A percentile compares a stretch with the other conserved stretches of the same genome.
Evolutionary conservation across 2,329 filamentous ascomycete genomes (phyloP).

Genomic region (Penicillium sclerotiorum): DNA sequence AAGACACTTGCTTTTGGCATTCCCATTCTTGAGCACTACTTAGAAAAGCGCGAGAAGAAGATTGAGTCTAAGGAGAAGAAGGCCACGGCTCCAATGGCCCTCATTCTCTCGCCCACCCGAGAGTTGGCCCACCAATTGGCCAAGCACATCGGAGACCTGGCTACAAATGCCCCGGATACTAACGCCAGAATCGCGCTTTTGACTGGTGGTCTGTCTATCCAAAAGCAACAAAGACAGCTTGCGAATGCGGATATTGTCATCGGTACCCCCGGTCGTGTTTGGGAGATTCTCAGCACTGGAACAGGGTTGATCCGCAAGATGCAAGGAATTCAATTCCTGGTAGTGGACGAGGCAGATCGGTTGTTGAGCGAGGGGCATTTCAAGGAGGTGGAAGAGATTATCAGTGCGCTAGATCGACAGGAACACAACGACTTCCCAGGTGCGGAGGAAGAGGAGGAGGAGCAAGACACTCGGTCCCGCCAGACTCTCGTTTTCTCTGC

Average conservation of each 20-base stretch:
- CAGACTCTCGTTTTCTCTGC: slow-evolving; percentile 97
- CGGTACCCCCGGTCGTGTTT: slow-evolving; percentile 86
- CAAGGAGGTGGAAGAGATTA: slow-evolving; percentile 87
- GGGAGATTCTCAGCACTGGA: slow-evolving; percentile 86
- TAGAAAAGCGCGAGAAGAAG: slow-evolving; percentile 52
- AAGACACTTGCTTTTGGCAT: slow-evolving; percentile 96
- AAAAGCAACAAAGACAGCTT: slow-evolving; percentile 88
- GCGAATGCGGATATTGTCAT: slow-evolving; percentile 88
- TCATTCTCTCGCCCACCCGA: slow-evolving; percentile 88
- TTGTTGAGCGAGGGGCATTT: slow-evolving; percentile 91
- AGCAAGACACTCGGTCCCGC: slow-evolving; percentile 53
- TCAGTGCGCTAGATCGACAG: slow-evolving; percentile 74
- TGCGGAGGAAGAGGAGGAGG: slow-evolving; percentile 38
- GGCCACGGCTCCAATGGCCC: slow-evolving; percentile 61
- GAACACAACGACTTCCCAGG: slow-evolving; percentile 44
- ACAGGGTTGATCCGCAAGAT: slow-evolving; percentile 70
- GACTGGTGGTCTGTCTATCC: slow-evolving; percentile 89
- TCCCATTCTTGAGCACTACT: slow-evolving; percentile 83
- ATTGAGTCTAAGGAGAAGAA: slow-evolving; percentile 46
- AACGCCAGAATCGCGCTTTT: slow-evolving; percentile 72
- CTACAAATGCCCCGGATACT: slow-evolving; percentile 64
- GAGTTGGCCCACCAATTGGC: slow-evolving; percentile 92
- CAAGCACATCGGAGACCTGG: slow-evolving; percentile 77
- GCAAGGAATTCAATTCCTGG: slow-evolving; percentile 75
- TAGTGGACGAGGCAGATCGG: slow-evolving; percentile 92